These are phyloP conservation scores for Arachis monticola DNA, from an alignment of 331 rosid genomes.

Conservation along the genomic window DNA sequence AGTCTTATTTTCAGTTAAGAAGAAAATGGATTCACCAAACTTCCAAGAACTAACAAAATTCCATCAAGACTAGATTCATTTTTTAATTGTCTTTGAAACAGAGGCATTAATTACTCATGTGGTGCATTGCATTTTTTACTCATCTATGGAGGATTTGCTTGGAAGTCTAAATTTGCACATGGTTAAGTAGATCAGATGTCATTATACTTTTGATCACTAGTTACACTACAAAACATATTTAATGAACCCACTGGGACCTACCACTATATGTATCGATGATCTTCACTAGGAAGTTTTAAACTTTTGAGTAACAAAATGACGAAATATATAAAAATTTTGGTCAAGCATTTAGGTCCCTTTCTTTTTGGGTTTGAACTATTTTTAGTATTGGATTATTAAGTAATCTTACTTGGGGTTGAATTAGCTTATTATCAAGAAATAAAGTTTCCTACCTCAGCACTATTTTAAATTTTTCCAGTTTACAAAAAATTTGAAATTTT, in stretches of 20 bases:
- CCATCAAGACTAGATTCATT: conserved; percentile 20
- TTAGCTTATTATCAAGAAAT: no score
- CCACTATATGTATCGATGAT: conserved; percentile 11
- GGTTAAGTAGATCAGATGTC: conserved; percentile 51
- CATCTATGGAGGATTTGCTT: conserved; percentile 34
- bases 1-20: conserved; percentile 27
- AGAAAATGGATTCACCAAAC: conserved; percentile 36
- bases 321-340: neutral
- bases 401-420: no score
- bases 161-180: conserved; percentile 50
- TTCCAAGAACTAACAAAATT: conserved; percentile 44
- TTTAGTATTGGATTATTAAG: no score
- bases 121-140: conserved; percentile 26
- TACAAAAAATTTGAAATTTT: no score
- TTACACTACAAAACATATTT: conserved; percentile 28
- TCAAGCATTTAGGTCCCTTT: conserved; percentile 16
- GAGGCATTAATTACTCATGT: conserved; percentile 21
- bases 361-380: neutral
- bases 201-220: conserved; percentile 27
- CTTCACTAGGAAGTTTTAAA: neutral
- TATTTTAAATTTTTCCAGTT: no score
- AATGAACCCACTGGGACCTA: conserved; percentile 35
- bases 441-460: no score
- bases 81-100: conserved; percentile 33
- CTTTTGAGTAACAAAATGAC: neutral